phyloP scores from a whole-genome alignment of 106 monocot genomes.

The Dioscorea alata region DNA sequence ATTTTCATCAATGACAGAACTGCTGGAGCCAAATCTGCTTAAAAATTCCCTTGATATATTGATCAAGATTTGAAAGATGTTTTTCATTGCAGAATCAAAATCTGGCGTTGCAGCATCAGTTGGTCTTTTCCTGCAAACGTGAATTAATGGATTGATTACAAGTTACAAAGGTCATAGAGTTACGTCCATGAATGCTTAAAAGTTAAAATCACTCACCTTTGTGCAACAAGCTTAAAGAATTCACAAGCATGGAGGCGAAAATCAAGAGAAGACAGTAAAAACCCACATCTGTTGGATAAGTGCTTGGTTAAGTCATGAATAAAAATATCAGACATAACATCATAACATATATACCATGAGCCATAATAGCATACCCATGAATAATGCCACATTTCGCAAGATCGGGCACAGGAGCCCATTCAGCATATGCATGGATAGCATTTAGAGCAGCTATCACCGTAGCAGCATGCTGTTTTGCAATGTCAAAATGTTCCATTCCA shows the following conservation, averaged over 20 bases:
- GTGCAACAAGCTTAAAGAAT: conserved; percentile 83
- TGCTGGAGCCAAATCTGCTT: conserved; percentile 38
- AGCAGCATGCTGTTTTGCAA: conserved; percentile 64
- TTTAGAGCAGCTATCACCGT: conserved; percentile 79
- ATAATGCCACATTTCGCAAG: conserved; percentile 88
- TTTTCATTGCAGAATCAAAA: conserved; percentile 75
- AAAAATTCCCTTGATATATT: conserved; percentile 63
- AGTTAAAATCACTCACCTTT: conserved; percentile 45
- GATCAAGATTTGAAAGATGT: conserved; percentile 74
- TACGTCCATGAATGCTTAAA: background rate
- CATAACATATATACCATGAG: background rate
- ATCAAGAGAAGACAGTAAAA: conserved; percentile 73
- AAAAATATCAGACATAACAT: background rate
- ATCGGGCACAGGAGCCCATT: conserved; percentile 93
- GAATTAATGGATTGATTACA: background rate
- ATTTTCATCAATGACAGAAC: conserved; percentile 56
- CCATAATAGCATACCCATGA: conserved; percentile 52
- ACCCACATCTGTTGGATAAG: conserved; percentile 69
- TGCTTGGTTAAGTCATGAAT: background rate
- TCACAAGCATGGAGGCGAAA: conserved; percentile 96
- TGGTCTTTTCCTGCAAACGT: conserved; percentile 69
- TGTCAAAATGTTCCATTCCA: conserved; percentile 48
- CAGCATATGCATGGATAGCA: conserved; percentile 95
- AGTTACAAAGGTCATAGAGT: background rate
- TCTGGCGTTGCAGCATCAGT: conserved; percentile 54